Evolutionary conservation across 345 rosid species (phyloP), one percentile per base, ranked within the genome.

Genomic region (Cardamine resedifolia): DNA sequence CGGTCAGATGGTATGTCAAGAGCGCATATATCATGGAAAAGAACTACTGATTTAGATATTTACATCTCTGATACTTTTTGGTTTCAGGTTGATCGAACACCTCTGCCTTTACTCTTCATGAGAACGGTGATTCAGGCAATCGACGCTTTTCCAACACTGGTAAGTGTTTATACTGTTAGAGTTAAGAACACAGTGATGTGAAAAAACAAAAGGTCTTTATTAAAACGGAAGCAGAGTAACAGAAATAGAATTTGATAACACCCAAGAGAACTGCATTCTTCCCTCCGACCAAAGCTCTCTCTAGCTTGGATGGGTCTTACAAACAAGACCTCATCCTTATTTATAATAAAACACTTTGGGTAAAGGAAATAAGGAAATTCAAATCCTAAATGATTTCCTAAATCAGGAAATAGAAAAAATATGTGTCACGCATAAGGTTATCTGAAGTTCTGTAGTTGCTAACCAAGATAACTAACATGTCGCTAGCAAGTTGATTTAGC

Each of bases 71-170:
- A 64, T 75, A 10, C 51, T 76, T 79, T 75, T 44, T 34, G 49
- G 39, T 85, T 77, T 61, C 87, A 95, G 99, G 99, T 95, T 77
- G 96, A 91, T 76, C 90, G 87, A 78, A 85, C 89, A 31, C 93
- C 96, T 68, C 74, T 91, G 62, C 98, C 98, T 60, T 80, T 94
- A 45, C 96, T 94, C 69, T 94, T 94, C 80, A 91, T 94, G 98
- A 83, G 98, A 87, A 91, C 98, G 6, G 97, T 89, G n/a, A 94
- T 94, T 64, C 97, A 91, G 82, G 90, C 97, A 60, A 88, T 91
- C 48, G 98, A 94, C 60, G 98, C 98, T 50, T 94, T 88, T 83
- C 98, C 98, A 20, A 58, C 89, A 6, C 85, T 94, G 90, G 98
- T 94, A 89, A 80, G 61, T 58, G 45, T 52, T 48, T 6, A 10